A percentile compares a stretch with the other conserved stretches of the same genome.
Evolutionary conservation across 2,329 filamentous ascomycete species (phyloP).

Genomic region (Dactylellina sp.): DNA sequence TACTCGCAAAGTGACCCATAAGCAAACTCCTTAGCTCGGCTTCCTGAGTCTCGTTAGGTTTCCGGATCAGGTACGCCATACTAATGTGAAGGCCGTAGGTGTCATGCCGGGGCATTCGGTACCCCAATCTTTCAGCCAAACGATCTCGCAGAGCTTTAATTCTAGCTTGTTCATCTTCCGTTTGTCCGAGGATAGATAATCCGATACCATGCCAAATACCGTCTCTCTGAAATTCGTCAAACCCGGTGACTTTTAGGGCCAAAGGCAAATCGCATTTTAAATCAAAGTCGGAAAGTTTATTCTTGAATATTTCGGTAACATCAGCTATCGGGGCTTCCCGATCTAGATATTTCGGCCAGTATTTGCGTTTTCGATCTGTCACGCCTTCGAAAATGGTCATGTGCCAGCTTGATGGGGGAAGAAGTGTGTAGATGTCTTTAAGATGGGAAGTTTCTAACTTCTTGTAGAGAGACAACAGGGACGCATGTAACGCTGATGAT

Average conservation of each 20-base stretch:
- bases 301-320: constrained; percentile 54
- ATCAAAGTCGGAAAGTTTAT: constrained; percentile 55
- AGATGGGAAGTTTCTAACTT: constrained; percentile 57
- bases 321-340: constrained; percentile 44
- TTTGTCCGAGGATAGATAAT: constrained; percentile 57
- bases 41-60: constrained; percentile 49
- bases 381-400: constrained; percentile 61
- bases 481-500: constrained; percentile 50
- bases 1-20: constrained; percentile 38
- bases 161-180: constrained; percentile 57
- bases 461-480: constrained; percentile 57
- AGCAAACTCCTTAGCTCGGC: constrained; percentile 54
- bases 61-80: constrained; percentile 59
- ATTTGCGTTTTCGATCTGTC: constrained; percentile 58
- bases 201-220: constrained; percentile 34
- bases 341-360: constrained; percentile 58
- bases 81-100: constrained; percentile 60
- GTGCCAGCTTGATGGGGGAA: constrained; percentile 60
- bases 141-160: constrained; percentile 58
- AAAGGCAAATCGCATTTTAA: constrained; percentile 58
- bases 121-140: constrained; percentile 54
- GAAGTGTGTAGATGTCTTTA: constrained; percentile 56
- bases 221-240: constrained; percentile 51
- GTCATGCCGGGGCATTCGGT: constrained; percentile 58
- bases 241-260: constrained; percentile 50